A percentile compares a stretch with the other conserved stretches of the same genome.
These are phyloP conservation scores for Penicillium sp. DNA, from an alignment of 2,329 filamentous ascomycete species.

Conservation along the genomic window DNA sequence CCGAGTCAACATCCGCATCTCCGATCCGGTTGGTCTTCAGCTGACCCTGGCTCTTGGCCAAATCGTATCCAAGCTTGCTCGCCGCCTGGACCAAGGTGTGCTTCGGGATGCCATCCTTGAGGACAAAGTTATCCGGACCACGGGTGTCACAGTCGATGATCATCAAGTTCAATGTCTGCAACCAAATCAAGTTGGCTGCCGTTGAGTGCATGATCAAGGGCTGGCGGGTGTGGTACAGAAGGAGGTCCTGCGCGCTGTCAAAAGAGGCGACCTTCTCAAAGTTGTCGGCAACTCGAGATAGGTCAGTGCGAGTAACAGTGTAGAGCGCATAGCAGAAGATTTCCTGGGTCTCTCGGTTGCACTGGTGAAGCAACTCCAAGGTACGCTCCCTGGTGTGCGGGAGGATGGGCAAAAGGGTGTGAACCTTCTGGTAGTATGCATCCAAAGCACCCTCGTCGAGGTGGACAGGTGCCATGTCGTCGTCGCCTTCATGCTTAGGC, in stretches of 20 bases:
- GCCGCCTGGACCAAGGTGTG: conserved; percentile 48
- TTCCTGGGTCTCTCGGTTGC: conserved; percentile 49
- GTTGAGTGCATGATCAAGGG: conserved; percentile 42
- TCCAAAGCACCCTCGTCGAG: conserved; percentile 50
- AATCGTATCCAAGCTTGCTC: conserved; percentile 45
- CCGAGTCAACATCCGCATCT: conserved; percentile 48
- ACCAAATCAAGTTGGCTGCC: conserved; percentile 48
- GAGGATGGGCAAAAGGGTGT: conserved; percentile 49
- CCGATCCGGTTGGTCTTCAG: conserved; percentile 43
- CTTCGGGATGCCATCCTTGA: conserved; percentile 50
- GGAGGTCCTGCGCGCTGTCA: conserved; percentile 48
- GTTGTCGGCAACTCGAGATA: conserved; percentile 40
- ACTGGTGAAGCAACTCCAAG: conserved; percentile 46
- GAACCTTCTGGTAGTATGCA: conserved; percentile 51
- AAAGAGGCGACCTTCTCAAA: conserved; percentile 47
- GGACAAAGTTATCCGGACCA: conserved; percentile 49
- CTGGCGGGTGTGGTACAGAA: conserved; percentile 48
- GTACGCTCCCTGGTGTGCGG: conserved; percentile 48
- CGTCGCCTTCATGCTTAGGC: conserved; percentile 40
- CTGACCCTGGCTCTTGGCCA: conserved; percentile 49
- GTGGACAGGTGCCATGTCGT: conserved; percentile 44
- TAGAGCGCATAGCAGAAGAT: conserved; percentile 49
- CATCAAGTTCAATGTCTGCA: conserved; percentile 51
- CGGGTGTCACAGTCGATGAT: conserved; percentile 51
- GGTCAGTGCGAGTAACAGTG: conserved; percentile 47